These are phyloP conservation scores for Ceratobasidium sp. DNA, from an alignment of 1,284 basidiomycete species.

Conservation along the genomic window DNA sequence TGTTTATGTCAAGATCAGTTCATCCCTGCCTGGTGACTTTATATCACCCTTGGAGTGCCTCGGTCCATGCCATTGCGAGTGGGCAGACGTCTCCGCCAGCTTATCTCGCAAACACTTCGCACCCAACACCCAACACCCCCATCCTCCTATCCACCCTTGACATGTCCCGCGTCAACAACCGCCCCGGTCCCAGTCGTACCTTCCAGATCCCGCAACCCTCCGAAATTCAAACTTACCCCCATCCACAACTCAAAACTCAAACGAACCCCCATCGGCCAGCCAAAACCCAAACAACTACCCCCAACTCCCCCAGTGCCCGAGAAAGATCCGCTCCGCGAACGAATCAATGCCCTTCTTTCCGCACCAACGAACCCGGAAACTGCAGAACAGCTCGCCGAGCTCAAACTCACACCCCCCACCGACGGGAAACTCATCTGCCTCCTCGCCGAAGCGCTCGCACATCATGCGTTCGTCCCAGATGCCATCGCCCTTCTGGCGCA, in stretches of 20 bases:
- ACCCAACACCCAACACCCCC: background rate
- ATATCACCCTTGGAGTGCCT: conserved; percentile 19
- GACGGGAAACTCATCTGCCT: conserved; percentile 19
- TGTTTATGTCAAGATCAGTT: background rate
- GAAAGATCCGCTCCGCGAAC: background rate
- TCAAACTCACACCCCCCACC: background rate
- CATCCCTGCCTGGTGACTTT: conserved; percentile 14
- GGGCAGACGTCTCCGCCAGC: conserved; percentile 38
- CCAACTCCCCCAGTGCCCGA: background rate
- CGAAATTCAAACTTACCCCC: too few relatives aligned
- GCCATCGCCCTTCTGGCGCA: conserved; percentile 7
- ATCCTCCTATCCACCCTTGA: background rate
- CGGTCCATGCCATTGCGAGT: conserved; percentile 41
- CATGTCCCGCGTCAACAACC: background rate
- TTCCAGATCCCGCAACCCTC: too few relatives aligned
- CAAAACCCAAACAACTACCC: background rate
- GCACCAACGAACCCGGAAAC: conserved; percentile 18
- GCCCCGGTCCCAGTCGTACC: background rate
- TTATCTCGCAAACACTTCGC: conserved; percentile 35
- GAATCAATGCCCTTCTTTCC: background rate
- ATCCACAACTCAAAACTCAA: background rate
- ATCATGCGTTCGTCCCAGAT: conserved; percentile 32
- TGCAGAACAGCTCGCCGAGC: conserved; percentile 5
- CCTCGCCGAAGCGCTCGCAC: conserved; percentile 33
- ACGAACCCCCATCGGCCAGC: background rate